Evolutionary conservation across 176 grass and related monocot species (phyloP), one percentile per base, ranked within the genome.

Genomic region (Ananas comosus): DNA sequence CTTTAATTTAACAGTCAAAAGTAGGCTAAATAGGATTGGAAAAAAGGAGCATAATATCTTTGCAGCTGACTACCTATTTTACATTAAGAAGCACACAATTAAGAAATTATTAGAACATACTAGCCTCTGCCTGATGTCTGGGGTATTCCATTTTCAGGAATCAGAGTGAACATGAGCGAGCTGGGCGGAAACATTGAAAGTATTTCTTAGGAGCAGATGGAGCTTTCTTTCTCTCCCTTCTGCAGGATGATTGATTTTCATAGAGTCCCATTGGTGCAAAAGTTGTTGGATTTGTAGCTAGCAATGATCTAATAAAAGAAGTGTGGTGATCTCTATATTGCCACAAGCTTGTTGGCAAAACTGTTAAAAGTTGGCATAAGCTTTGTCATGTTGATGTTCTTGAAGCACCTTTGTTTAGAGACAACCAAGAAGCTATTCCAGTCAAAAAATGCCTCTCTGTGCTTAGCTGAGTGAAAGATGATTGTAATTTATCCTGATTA

Each of bases 211-310:
- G 56, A 61, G 56, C 56, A 18, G 56, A 61, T 61, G 21, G 56
- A 61, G 56, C 56, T 61, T 2, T 22, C 16, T 61, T 61, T 61
- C 56, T 61, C 33, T 61, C 16, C 21, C 56, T 19, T 61, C 16
- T 61, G 56, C 56, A 61, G 56, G 56, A 61, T 61, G 16, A 19
- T 16, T 61, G 56, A 19, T 22, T 61, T 18, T 61, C 17, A 18
- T 61, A 22, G 56, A 59, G 16, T 61, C 17, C 56, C 21, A 61
- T 19, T 61, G 56, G 13, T 61, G 56, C 56, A 61, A 19, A 61
- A 61, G 21, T 61, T 19, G 56, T 61, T 61, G 56, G 56, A 61
- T 57, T 57, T 57, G 17, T 61, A 61, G 56, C 56, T 61, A 61
- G 56, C 56, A 61, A 61, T 61, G 56, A 61, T 18, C 56, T 61